These are phyloP conservation scores for Martensiomyces pterosporus DNA, from an alignment of 192 early-diverging fungal species.

Conservation along the genomic window DNA sequence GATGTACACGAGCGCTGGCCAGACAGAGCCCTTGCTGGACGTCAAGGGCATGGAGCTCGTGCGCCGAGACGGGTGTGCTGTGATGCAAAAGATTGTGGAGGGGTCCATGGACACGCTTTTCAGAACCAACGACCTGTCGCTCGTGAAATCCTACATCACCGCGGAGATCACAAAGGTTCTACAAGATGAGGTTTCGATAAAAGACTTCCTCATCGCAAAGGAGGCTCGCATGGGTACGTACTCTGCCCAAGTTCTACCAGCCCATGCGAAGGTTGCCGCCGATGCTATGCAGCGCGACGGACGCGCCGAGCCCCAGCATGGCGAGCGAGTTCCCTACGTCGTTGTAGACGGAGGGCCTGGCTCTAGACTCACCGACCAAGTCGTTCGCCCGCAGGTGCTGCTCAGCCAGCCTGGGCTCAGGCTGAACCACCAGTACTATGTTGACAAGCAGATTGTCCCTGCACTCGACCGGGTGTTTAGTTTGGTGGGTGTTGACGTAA, in stretches of 20 bases:
- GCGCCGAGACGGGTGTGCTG: slow-evolving; percentile 78
- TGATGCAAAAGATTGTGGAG: slow-evolving; percentile 76
- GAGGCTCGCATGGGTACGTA: slow-evolving; percentile 80
- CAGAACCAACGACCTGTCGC: slow-evolving; percentile 70
- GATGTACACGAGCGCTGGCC: slow-evolving; percentile 64
- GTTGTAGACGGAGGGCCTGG: slow-evolving; percentile 68
- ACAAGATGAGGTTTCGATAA: slow-evolving; percentile 56
- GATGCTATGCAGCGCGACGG: slow-evolving; percentile 64
- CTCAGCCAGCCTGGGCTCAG: slow-evolving; percentile 59
- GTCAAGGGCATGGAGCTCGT: slow-evolving; percentile 97
- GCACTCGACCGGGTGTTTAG: slow-evolving; percentile 74
- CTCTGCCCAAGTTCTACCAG: slow-evolving; percentile 55
- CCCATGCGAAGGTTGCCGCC: slow-evolving; percentile 69
- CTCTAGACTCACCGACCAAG: slow-evolving; percentile 66
- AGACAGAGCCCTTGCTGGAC: slow-evolving; percentile 76
- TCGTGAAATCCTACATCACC: slow-evolving; percentile 70
- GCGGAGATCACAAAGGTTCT: slow-evolving; percentile 72
- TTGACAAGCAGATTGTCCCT: slow-evolving; percentile 79
- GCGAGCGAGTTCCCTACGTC: slow-evolving; percentile 87
- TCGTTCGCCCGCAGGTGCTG: slow-evolving; percentile 65
- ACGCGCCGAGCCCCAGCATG: slow-evolving; percentile 78
- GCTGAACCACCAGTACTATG: slow-evolving; percentile 79
- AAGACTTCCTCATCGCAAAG: slow-evolving; percentile 87
- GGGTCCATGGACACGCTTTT: slow-evolving; percentile 76
- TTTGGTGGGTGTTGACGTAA: slow-evolving; percentile 65